Evolutionary conservation across 106 monocot species (phyloP), one percentile per base, ranked within the genome.

Genomic region (Dendrobium nobile): DNA sequence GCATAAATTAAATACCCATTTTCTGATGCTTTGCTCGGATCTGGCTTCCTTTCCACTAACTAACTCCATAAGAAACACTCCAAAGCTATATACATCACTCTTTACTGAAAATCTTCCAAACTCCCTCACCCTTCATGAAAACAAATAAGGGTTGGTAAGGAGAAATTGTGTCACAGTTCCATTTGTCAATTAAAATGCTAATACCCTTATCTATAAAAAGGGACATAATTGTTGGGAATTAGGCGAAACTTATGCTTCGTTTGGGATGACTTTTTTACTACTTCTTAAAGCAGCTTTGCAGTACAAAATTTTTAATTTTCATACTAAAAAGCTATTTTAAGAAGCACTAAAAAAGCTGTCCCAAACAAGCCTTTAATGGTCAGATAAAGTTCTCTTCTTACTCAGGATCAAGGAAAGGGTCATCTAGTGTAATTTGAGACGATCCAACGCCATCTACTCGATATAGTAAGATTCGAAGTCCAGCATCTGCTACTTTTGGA

Each of bases 1-100:
- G 16, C 13, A 70, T n/a, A 28, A 72, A 20, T 80, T 37, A 58
- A 77, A 68, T 97, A 97, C 97, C 97, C 85, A 87, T 87, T 92
- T 81, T 54, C 86, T 81, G 65, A 92, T 88, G 86, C 82, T 89
- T 77, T 83, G 90, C 82, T 87, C 82, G 58, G 87, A 80, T 75
- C 47, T 84, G 45, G 84, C 86, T 72, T 91, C 93, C 51, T 73
- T 37, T 9, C 97, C 97, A 79, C 87, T 92, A 24, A 94, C 80
- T 78, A 97, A 82, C 87, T 97, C 97, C 76, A 97, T 72, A 80
- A 97, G 90, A 84, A 97, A 97, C 28, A 97, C 87, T 19, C 97
- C 97, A 80, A 94, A 97, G 79, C 94, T 92, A 82, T 92, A 97
- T 78, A 97, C 94, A 87, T 97, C 97, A 82, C 91, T 97, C 81